Evolutionary conservation across 345 rosid species (phyloP).

Genomic region (Diplotaxis tenuifolia): DNA sequence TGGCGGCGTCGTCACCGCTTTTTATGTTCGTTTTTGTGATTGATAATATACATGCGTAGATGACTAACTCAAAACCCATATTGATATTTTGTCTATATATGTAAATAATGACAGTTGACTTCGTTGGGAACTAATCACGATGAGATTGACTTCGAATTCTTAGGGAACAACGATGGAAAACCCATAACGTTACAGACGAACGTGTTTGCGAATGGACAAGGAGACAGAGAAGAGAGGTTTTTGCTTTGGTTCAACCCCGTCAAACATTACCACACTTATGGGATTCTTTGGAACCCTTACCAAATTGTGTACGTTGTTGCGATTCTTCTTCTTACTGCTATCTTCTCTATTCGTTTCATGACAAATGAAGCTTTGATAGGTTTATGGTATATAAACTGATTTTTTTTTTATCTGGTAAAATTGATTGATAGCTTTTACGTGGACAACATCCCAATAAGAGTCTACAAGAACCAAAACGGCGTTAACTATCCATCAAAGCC

Average conservation of each 20-base stretch:
- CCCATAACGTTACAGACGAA: conserved; percentile 67
- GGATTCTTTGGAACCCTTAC: conserved; percentile 65
- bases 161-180: conserved; percentile 62
- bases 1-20: conserved; percentile 66
- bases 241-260: conserved; percentile 77
- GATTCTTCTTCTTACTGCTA: background rate
- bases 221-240: conserved; percentile 60
- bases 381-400: too few species aligned
- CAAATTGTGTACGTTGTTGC: conserved; percentile 62
- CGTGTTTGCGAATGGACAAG: conserved; percentile 51
- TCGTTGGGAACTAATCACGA: conserved; percentile 50
- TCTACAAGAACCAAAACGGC: conserved; percentile 58
- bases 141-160: conserved; percentile 75
- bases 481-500: conserved; percentile 51
- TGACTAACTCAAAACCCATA: background rate
- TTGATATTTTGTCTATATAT: background rate
- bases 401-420: too few species aligned
- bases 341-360: background rate
- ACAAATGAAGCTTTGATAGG: too few species aligned
- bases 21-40: conserved; percentile 45
- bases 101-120: conserved; percentile 26
- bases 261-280: conserved; percentile 53
- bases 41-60: background rate
- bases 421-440: conserved; percentile 57
- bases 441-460: conserved; percentile 66